A percentile compares a stretch with the other conserved stretches of the same genome.
Evolutionary conservation across 2,329 filamentous ascomycete genomes (phyloP).

Genomic region (Aspergillus fructus): DNA sequence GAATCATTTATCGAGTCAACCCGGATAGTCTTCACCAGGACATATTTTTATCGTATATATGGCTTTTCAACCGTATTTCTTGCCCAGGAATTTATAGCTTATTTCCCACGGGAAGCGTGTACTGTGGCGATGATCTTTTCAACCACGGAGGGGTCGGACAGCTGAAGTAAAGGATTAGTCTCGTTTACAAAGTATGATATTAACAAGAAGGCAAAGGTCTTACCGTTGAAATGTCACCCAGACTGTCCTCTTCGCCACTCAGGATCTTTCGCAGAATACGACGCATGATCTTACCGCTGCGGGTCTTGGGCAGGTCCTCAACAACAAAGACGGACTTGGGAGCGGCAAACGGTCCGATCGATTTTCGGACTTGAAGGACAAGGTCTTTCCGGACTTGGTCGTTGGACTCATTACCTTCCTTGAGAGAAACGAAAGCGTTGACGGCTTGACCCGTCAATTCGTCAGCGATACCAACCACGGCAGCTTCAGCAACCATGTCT

Average conservation of each 20-base stretch:
- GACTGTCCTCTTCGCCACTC: slow-evolving; percentile 92
- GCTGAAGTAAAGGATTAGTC: slow-evolving; percentile 46
- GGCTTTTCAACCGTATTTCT: not conserved
- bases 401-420: slow-evolving; percentile 72
- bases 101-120: slow-evolving; percentile 52
- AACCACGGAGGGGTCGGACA: slow-evolving; percentile 87
- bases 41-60: slow-evolving; percentile 6
- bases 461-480: slow-evolving; percentile 88
- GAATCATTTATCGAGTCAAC: not conserved
- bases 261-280: slow-evolving; percentile 96
- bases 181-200: not conserved
- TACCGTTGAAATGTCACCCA: slow-evolving; percentile 90
- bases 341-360: slow-evolving; percentile 94
- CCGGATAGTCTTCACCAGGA: not conserved
- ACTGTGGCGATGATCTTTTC: slow-evolving; percentile 84
- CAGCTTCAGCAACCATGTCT: slow-evolving; percentile 76
- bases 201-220: slow-evolving; percentile 36
- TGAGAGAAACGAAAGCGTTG: slow-evolving; percentile 93
- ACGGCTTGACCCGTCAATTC: slow-evolving; percentile 96
- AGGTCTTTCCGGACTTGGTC: slow-evolving; percentile 91
- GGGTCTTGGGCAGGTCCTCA: slow-evolving; percentile 92
- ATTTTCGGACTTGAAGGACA: slow-evolving; percentile 91
- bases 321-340: slow-evolving; percentile 92
- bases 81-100: slow-evolving; percentile 5
- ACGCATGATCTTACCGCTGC: slow-evolving; percentile 98